Evolutionary conservation across 2,329 filamentous ascomycete species (phyloP).

Genomic region (Pseudocercospora macadamiae): DNA sequence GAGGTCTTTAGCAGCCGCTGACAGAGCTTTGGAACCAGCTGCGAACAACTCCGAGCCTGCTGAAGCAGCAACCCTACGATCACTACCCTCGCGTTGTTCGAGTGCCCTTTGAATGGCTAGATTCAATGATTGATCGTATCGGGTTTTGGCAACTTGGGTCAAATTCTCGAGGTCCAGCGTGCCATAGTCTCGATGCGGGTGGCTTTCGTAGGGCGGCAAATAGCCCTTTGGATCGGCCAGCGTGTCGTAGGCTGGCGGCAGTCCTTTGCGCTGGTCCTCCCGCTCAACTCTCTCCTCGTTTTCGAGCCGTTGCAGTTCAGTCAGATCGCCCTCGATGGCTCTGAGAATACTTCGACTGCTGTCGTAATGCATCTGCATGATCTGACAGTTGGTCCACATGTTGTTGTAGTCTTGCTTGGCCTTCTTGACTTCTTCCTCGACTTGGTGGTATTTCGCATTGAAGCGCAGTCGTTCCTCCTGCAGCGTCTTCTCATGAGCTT

Average conservation of each 20-base stretch:
- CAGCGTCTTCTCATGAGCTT: conserved; percentile 3
- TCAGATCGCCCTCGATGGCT: conserved; percentile 26
- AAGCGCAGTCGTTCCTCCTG: conserved; percentile 7
- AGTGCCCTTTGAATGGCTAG: background rate
- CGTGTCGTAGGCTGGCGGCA: conserved; percentile 35
- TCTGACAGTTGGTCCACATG: conserved; percentile 5
- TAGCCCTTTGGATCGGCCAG: conserved; percentile 26
- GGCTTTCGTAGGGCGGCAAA: conserved; percentile 23
- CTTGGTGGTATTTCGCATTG: background rate
- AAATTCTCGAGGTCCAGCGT: background rate
- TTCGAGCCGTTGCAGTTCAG: conserved; percentile 25
- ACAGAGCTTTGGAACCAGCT: background rate
- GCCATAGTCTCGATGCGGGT: conserved; percentile 10
- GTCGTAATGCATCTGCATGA: conserved; percentile 6
- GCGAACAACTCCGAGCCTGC: conserved; percentile 5
- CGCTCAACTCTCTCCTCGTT: conserved; percentile 1
- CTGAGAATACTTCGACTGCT: background rate
- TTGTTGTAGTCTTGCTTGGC: conserved; percentile 5
- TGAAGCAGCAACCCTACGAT: background rate
- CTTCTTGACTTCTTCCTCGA: conserved; percentile 4
- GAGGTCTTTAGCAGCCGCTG: background rate
- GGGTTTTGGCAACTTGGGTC: background rate
- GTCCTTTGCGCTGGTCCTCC: conserved; percentile 1
- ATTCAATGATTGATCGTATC: background rate
- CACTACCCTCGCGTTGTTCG: background rate